Percentiles rank a stretch among this genome's conserved stretches.
These are phyloP conservation scores for Colletotrichum acutatum DNA, from an alignment of 2,329 filamentous ascomycete species.

Conservation along the genomic window DNA sequence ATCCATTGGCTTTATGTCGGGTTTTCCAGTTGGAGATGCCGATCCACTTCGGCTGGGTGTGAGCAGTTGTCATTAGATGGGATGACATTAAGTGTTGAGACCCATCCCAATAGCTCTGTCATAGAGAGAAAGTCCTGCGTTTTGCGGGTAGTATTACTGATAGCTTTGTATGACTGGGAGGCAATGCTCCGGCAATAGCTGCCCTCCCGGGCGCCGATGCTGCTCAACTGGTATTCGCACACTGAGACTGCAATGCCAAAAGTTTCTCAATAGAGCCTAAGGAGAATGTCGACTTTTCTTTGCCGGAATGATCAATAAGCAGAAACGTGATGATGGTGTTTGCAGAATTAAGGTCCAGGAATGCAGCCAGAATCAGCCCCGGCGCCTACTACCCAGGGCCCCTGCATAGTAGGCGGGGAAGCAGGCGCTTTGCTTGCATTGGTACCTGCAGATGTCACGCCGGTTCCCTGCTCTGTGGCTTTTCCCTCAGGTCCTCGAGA, in stretches of 20 bases:
- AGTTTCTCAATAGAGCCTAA: neutral
- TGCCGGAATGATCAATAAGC: neutral
- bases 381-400: neutral
- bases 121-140: neutral
- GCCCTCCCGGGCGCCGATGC: neutral
- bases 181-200: neutral
- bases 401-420: constrained; percentile 21
- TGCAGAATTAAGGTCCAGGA: neutral
- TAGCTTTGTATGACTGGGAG: neutral
- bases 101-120: too few relatives aligned
- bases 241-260: neutral
- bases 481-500: neutral
- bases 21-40: neutral
- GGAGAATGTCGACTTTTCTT: neutral
- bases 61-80: neutral
- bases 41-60: neutral
- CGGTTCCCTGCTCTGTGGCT: neutral
- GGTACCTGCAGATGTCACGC: constrained; percentile 31
- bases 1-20: neutral
- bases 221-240: neutral
- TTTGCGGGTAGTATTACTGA: neutral
- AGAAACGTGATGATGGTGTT: neutral
- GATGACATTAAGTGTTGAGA: neutral
- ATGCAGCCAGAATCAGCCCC: neutral
- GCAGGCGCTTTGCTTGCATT: constrained; percentile 4